phyloP scores from a whole-genome alignment of 2,329 filamentous ascomycete genomes.

The Macrophomina phaseolina region DNA sequence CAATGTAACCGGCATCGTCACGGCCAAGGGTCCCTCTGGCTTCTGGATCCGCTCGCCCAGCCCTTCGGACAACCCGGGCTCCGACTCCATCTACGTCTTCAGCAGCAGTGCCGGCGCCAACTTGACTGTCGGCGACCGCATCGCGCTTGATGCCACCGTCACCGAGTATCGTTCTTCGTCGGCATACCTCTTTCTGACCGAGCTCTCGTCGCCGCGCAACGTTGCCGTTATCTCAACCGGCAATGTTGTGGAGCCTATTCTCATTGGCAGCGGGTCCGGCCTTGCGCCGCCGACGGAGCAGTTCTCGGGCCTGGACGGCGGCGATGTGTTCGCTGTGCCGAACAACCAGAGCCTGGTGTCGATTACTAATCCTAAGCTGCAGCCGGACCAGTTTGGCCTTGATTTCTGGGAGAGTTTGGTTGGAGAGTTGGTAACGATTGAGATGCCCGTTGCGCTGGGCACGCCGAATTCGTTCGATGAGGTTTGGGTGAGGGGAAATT shows the following conservation, averaged over 20 bases:
- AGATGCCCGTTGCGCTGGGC: slow-evolving; percentile 61
- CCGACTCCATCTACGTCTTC: slow-evolving; percentile 71
- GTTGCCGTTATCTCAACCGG: slow-evolving; percentile 60
- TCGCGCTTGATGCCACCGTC: slow-evolving; percentile 66
- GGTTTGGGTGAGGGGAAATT: slow-evolving; percentile 71
- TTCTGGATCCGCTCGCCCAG: slow-evolving; percentile 68
- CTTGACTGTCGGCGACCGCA: slow-evolving; percentile 66
- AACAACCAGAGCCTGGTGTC: slow-evolving; percentile 67
- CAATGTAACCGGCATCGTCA: slow-evolving; percentile 67
- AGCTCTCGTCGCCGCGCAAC: slow-evolving; percentile 63
- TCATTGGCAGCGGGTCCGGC: slow-evolving; percentile 64
- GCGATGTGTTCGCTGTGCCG: slow-evolving; percentile 68
- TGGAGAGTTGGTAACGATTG: slow-evolving; percentile 71
- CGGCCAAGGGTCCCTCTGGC: slow-evolving; percentile 66
- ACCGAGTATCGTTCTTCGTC: slow-evolving; percentile 63
- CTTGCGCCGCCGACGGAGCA: slow-evolving; percentile 64
- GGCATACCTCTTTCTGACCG: slow-evolving; percentile 67
- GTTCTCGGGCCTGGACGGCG: slow-evolving; percentile 67
- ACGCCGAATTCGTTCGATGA: slow-evolving; percentile 70
- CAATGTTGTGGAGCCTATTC: slow-evolving; percentile 61
- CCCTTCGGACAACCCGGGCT: slow-evolving; percentile 61
- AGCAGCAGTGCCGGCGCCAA: slow-evolving; percentile 57
- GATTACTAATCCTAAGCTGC: slow-evolving; percentile 63
- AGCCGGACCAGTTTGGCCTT: slow-evolving; percentile 67
- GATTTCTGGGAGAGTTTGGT: slow-evolving; percentile 76